Conservation (phyloP, 768 basidiomycete species). For the Leccinum incarnatum region DNA sequence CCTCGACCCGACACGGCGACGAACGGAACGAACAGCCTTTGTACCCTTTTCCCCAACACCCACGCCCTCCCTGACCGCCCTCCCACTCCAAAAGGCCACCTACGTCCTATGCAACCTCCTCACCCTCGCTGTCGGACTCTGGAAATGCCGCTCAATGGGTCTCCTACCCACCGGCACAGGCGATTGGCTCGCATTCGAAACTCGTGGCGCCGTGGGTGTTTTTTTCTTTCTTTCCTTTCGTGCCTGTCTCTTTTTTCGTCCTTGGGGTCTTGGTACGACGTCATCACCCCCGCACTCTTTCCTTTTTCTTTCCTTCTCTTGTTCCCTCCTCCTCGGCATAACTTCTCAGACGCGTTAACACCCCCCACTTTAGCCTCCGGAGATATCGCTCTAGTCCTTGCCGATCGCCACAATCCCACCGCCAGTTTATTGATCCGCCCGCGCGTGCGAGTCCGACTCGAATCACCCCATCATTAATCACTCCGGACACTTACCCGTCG, state of each 20-base stretch:
- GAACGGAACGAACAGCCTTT: slow-evolving; percentile 48
- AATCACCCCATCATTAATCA: not conserved
- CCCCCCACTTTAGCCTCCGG: slow-evolving; percentile 38
- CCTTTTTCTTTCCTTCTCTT: not conserved
- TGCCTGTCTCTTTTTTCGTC: not conserved
- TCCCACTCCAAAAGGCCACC: slow-evolving; percentile 67
- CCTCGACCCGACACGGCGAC: not conserved
- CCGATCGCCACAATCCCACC: not conserved
- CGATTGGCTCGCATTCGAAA: slow-evolving; percentile 95
- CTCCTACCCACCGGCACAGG: slow-evolving; percentile 86
- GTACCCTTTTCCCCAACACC: slow-evolving; percentile 59
- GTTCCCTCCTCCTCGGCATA: not conserved
- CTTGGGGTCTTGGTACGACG: not conserved
- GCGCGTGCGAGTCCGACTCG: not conserved
- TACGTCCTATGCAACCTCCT: slow-evolving; percentile 72
- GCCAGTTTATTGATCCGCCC: not conserved
- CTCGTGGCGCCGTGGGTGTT: slow-evolving; percentile 54
- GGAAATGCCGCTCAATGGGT: slow-evolving; percentile 94
- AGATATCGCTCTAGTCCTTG: slow-evolving; percentile 39
- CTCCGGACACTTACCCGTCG: not conserved
- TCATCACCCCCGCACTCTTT: not conserved
- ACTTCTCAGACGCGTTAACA: not conserved
- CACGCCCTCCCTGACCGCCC: slow-evolving; percentile 43
- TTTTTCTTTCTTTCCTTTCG: not conserved
- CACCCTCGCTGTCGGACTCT: slow-evolving; percentile 81